phyloP scores from a whole-genome alignment of 176 grass and related monocot genomes.

The Dendrocalamus sinicus region DNA sequence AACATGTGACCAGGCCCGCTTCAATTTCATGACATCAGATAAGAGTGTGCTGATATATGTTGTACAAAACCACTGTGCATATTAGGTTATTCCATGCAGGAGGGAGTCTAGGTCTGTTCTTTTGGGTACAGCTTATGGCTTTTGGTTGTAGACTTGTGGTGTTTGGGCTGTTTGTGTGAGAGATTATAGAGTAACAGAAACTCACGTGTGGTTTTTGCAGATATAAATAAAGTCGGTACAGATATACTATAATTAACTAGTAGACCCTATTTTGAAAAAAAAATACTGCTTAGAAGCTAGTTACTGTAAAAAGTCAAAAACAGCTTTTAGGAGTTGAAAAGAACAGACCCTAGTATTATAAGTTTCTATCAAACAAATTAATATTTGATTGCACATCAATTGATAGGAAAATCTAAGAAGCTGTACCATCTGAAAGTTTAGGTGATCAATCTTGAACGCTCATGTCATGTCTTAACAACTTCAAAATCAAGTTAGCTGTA shows the following conservation, averaged over 20 bases:
- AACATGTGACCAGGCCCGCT: not conserved
- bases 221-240: too few relatives aligned
- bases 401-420: conserved; percentile 29
- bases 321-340: too few relatives aligned
- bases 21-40: conserved; percentile 17
- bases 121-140: too few relatives aligned
- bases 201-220: too few relatives aligned
- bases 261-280: too few relatives aligned
- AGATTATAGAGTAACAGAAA: too few relatives aligned
- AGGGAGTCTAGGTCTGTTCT: not conserved
- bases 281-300: too few relatives aligned
- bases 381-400: not conserved
- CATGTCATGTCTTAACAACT: conserved; percentile 22
- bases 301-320: too few relatives aligned
- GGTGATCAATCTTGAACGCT: conserved; percentile 30
- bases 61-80: not conserved
- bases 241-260: too few relatives aligned
- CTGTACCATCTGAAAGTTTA: conserved; percentile 27
- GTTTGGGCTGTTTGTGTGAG: too few relatives aligned
- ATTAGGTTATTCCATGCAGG: not conserved
- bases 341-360: not conserved
- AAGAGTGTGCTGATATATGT: not conserved
- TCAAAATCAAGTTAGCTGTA: conserved; percentile 23
- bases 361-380: not conserved
- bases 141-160: too few relatives aligned